Percentiles rank a stretch among this genome's conserved stretches.
Evolutionary conservation across 352 stramenopile species (phyloP).

Genomic region (Lagenidium giganteum): DNA sequence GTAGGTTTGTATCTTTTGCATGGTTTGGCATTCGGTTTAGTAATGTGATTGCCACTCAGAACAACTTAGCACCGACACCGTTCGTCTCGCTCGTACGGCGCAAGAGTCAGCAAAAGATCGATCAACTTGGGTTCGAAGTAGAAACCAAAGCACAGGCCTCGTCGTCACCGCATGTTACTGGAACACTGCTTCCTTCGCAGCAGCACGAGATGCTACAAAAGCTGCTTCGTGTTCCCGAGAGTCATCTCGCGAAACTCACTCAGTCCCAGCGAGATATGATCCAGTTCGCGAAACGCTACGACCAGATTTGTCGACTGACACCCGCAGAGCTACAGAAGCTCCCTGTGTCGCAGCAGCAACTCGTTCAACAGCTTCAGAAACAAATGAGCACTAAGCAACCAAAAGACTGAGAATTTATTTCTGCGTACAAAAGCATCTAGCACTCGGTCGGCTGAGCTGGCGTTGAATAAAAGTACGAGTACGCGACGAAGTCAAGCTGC

Average conservation of each 20-base stretch:
- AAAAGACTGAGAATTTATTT: slow-evolving; percentile 5
- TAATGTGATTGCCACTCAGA: slow-evolving; percentile 21
- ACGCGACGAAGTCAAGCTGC: slow-evolving; percentile 25
- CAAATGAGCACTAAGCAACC: slow-evolving; percentile 7
- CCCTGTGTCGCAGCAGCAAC: slow-evolving; percentile 29
- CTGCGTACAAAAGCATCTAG: not conserved
- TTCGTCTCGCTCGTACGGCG: slow-evolving; percentile 41
- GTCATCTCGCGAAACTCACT: slow-evolving; percentile 28
- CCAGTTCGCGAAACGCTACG: slow-evolving; percentile 49
- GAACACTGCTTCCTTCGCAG: slow-evolving; percentile 12
- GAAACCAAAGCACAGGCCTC: not conserved
- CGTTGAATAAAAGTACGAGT: slow-evolving; percentile 40
- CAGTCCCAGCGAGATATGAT: slow-evolving; percentile 37
- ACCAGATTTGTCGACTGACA: slow-evolving; percentile 32
- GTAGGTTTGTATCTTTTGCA: slow-evolving; percentile 13
- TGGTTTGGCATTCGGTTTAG: no score
- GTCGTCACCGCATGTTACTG: not conserved
- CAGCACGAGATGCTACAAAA: slow-evolving; percentile 39
- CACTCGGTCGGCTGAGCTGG: slow-evolving; percentile 1
- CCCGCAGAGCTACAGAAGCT: slow-evolving; percentile 25
- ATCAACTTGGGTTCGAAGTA: slow-evolving; percentile 16
- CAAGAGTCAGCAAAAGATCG: slow-evolving; percentile 42
- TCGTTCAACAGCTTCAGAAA: slow-evolving; percentile 28
- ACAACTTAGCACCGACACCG: slow-evolving; percentile 32
- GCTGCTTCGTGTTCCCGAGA: slow-evolving; percentile 26